Base-by-base conservation (phyloP, 495 filamentous ascomycete species). In the Penicillium antarcticum region DNA sequence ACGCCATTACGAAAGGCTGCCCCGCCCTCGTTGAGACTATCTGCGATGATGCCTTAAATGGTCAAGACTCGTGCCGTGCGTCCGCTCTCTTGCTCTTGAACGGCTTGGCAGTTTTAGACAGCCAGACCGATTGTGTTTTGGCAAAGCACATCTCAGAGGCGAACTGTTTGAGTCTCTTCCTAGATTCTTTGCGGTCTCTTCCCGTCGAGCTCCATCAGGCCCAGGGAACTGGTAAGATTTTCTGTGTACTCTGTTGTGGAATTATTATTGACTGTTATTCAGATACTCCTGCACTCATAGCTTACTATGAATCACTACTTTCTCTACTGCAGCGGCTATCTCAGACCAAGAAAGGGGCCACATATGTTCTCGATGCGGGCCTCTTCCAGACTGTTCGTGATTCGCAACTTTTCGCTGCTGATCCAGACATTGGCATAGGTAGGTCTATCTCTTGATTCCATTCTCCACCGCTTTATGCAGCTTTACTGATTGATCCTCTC, bases 31-130 rank as follows among this genome's bases (percentile, higher is more conserved):
- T 97, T 42, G 89, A 94, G 61, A 82, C 88, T 12, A 78, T 96
- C 50, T 97, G 91, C 63, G 92, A 97, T 65, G 94, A 99, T 75
- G 94, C 91, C 45, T 90, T 91, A 66, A 83, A 83, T 52, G 90
- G 90, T 14, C 86, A 92, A 63, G 81, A 87, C 17, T 78, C 77
- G 18, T 94, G 89, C 61, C 86, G 92, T 48, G 84, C 92, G 13
- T 84, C 92, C 4, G 89, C 94, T 29, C 75, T 96, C 31, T 78
- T 96, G 23, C 72, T 97, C 18, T 72, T 90, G 23, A 85, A 87
- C 18, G 72, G 90, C 14, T 74, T 96, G 4, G 80, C 85, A 34
- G 74, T 80, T 12, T 67, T 92, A 24, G 86, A 84, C 48, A 78
- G 78, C 42, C 72, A 80, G 31, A 81, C 87, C 50, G 77, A 83